A percentile compares a stretch with the other conserved stretches of the same genome.
Conservation (phyloP, 371 early-diverging fungal genomes). For the Lichtheimia ramosa region DNA sequence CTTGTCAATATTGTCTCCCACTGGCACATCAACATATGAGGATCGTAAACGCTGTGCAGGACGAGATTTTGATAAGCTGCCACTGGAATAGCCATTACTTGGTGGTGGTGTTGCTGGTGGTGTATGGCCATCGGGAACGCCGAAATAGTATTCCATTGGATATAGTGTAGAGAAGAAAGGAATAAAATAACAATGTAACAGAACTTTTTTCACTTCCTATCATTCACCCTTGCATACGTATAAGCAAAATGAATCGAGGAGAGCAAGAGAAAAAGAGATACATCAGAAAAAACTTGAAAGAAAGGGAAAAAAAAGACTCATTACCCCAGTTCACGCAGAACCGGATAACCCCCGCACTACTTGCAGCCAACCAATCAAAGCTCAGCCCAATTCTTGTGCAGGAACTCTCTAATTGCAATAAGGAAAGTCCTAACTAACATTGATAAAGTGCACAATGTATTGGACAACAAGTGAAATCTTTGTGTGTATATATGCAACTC, state of each 20-base stretch:
- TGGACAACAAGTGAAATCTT: too few species aligned
- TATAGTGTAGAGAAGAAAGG: background rate
- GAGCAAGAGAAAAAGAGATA: too few species aligned
- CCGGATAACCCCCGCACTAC: background rate
- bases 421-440: too few species aligned
- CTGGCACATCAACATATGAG: constrained; percentile 6
- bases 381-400: background rate
- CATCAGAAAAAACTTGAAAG: too few species aligned
- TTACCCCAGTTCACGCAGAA: background rate
- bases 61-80: constrained; percentile 2
- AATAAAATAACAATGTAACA: background rate
- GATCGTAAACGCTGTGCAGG: constrained; percentile 11
- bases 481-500: too few species aligned
- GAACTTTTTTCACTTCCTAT: background rate
- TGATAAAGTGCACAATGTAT: too few species aligned
- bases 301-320: background rate
- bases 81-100: background rate
- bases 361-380: background rate
- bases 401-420: background rate
- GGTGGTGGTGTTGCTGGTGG: constrained; percentile 21
- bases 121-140: constrained; percentile 14
- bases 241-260: background rate
- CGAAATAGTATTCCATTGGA: constrained; percentile 5
- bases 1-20: constrained; percentile 3
- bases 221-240: constrained; percentile 6